phyloP scores from a whole-genome alignment of 805 yeast genomes.

The Debaryomyces tyrocola region DNA sequence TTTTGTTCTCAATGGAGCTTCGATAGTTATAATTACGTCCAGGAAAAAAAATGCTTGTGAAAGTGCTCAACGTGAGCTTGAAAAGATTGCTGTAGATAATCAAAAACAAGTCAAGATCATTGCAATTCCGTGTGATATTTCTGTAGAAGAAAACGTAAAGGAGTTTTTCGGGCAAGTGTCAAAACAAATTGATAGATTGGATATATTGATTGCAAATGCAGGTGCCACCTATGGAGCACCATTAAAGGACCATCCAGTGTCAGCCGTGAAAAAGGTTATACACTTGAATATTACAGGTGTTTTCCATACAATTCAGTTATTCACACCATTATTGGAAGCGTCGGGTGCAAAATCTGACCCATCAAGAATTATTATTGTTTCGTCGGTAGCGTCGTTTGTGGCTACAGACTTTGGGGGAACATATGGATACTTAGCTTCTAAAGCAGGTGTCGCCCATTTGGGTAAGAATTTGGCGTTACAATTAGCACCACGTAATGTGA shows the following conservation, averaged over 20 bases:
- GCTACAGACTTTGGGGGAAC: constrained; percentile 49
- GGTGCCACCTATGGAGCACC: constrained; percentile 75
- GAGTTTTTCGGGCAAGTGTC: constrained; percentile 38
- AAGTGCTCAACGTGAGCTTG: constrained; percentile 42
- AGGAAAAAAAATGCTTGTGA: constrained; percentile 56
- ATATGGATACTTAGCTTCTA: constrained; percentile 65
- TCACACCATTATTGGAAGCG: constrained; percentile 49
- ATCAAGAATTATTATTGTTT: constrained; percentile 55
- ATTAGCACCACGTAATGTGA: constrained; percentile 59
- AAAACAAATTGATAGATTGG: constrained; percentile 41
- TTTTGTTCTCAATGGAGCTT: constrained; percentile 54
- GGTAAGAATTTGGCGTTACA: constrained; percentile 57
- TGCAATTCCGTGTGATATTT: constrained; percentile 54
- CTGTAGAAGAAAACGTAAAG: constrained; percentile 44
- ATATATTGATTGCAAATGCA: constrained; percentile 66
- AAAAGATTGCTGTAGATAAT: constrained; percentile 20
- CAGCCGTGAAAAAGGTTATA: constrained; percentile 56
- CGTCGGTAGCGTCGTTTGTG: constrained; percentile 56
- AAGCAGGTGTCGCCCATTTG: constrained; percentile 62
- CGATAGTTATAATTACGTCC: constrained; percentile 56
- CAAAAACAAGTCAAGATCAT: constrained; percentile 23
- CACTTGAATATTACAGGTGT: constrained; percentile 62
- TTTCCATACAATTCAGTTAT: constrained; percentile 56
- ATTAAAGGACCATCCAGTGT: constrained; percentile 52
- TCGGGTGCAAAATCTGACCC: constrained; percentile 53